phyloP scores from a whole-genome alignment of 345 rosid genomes.

The Linum lewisii region DNA sequence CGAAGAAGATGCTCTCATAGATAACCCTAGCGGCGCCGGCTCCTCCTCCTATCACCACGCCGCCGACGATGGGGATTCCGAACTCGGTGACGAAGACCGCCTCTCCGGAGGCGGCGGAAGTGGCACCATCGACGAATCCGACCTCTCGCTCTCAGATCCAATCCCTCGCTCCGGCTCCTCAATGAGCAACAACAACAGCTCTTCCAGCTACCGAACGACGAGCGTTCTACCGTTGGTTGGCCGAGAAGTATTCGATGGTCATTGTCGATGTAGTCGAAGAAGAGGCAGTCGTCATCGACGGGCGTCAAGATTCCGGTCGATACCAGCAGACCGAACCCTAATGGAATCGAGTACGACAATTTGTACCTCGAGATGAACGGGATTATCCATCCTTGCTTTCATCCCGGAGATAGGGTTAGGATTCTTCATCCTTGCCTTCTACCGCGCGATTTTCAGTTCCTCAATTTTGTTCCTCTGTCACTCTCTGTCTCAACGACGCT shows the following conservation, averaged over 20 bases:
- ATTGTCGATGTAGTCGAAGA: slow-evolving; percentile 14
- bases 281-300: background rate
- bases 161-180: no score
- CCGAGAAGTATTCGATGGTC: slow-evolving; percentile 10
- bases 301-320: slow-evolving; percentile 9
- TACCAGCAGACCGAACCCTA: slow-evolving; percentile 13
- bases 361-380: slow-evolving; percentile 29
- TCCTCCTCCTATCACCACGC: no score
- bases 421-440: background rate
- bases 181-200: no score
- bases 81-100: no score
- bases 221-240: slow-evolving; percentile 18
- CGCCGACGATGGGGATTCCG: no score
- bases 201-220: slow-evolving; percentile 10
- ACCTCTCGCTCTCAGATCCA: no score
- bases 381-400: slow-evolving; percentile 31
- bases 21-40: no score
- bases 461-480: background rate
- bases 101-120: no score
- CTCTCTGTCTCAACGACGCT: no score
- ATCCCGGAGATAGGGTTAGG: slow-evolving; percentile 17
- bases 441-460: background rate
- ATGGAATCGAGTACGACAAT: slow-evolving; percentile 24
- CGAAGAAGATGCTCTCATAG: no score
- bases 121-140: no score